Evolutionary conservation across 306 rosid species (phyloP).

Genomic region (Cucumis cinereus): DNA sequence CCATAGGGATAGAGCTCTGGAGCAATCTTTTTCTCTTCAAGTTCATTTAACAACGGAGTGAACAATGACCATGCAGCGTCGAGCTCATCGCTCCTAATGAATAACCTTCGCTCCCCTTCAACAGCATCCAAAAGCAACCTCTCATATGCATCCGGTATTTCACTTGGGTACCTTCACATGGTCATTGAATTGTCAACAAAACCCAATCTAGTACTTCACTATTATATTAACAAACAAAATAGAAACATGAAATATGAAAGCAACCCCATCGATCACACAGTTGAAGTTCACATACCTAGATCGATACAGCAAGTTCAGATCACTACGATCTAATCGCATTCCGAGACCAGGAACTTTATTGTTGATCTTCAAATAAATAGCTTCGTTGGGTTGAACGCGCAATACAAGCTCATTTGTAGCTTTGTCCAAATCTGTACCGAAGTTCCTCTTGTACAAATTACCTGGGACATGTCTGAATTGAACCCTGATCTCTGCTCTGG

Average conservation of each 20-base stretch:
- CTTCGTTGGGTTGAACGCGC: slow-evolving; percentile 96
- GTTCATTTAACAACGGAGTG: slow-evolving; percentile 79
- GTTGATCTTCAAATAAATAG: slow-evolving; percentile 91
- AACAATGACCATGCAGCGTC: slow-evolving; percentile 90
- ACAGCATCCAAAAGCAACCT: slow-evolving; percentile 84
- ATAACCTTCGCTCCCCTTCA: slow-evolving; percentile 83
- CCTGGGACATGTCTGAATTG: slow-evolving; percentile 97
- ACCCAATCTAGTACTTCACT: not conserved
- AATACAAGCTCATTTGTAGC: slow-evolving; percentile 93
- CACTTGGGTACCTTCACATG: slow-evolving; percentile 60
- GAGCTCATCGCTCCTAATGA: slow-evolving; percentile 94
- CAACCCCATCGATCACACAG: not conserved
- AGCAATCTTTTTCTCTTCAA: slow-evolving; percentile 70
- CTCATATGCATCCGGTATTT: slow-evolving; percentile 94
- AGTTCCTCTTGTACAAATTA: slow-evolving; percentile 73
- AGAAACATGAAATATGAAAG: not conserved
- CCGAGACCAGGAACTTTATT: slow-evolving; percentile 97
- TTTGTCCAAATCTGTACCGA: slow-evolving; percentile 86
- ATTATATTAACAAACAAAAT: not conserved
- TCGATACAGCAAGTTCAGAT: slow-evolving; percentile 73
- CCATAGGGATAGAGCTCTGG: slow-evolving; percentile 96
- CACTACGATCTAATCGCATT: slow-evolving; percentile 90
- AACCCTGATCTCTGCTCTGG: slow-evolving; percentile 99
- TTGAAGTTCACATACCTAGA: slow-evolving; percentile 39
- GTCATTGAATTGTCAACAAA: slow-evolving; percentile 7